Conservation (phyloP, 202 grass and related monocot species). For the Panicum hallii region DNA sequence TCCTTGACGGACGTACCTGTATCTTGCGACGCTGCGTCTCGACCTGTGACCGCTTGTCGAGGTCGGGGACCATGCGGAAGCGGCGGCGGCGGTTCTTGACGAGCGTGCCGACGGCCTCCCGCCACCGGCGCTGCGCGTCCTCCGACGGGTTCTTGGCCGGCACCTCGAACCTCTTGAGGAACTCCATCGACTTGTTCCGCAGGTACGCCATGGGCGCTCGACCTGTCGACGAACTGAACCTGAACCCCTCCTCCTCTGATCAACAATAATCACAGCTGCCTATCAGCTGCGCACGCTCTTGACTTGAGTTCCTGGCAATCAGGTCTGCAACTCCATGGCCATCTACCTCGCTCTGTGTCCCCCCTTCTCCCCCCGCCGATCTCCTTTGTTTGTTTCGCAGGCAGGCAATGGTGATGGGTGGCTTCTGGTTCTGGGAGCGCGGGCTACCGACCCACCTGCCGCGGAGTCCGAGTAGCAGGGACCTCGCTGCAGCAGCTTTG, state of each 20-base stretch:
- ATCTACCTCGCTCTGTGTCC: background rate
- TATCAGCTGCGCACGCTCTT: too few relatives aligned
- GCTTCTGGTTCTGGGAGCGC: constrained; percentile 12
- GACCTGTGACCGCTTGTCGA: constrained; percentile 67
- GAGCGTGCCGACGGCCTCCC: constrained; percentile 71
- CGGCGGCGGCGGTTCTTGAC: constrained; percentile 83
- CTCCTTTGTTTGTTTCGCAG: background rate
- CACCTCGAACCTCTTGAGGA: constrained; percentile 79
- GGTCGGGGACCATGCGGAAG: constrained; percentile 90
- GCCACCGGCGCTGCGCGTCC: constrained; percentile 90
- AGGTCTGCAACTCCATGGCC: constrained; percentile 23
- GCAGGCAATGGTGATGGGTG: background rate
- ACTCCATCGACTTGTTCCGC: constrained; percentile 67
- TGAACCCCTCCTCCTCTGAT: too few relatives aligned
- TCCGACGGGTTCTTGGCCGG: constrained; percentile 83
- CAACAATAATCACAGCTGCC: background rate
- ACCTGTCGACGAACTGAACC: too few relatives aligned
- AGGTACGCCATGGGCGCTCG: constrained; percentile 54
- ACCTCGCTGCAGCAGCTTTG: constrained; percentile 3
- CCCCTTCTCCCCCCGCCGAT: background rate
- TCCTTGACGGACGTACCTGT: constrained; percentile 47
- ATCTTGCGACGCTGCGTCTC: constrained; percentile 71
- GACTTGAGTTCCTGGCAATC: background rate
- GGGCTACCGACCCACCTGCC: background rate
- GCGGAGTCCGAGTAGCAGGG: constrained; percentile 30